A percentile compares a stretch with the other conserved stretches of the same genome.
Conservation (phyloP, 1,139 yeast species). For the Kodamaea derodonti region DNA sequence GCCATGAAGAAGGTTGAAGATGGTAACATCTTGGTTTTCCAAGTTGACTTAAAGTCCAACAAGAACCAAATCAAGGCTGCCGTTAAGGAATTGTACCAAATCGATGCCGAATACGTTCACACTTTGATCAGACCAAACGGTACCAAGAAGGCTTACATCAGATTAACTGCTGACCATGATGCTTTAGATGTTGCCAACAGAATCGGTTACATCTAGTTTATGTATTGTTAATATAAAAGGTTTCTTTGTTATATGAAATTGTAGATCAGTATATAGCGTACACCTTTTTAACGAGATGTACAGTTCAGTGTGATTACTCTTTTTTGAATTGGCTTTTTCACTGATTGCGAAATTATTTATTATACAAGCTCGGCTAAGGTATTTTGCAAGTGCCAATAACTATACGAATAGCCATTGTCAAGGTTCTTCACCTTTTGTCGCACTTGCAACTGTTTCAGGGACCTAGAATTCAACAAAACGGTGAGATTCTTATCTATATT, state of each 20-base stretch:
- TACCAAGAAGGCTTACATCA: constrained; percentile 99
- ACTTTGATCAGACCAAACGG: constrained; percentile 98
- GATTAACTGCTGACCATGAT: constrained; percentile 98
- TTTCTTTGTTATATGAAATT: not conserved
- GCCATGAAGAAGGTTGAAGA: constrained; percentile 99
- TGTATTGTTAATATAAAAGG: constrained; percentile 11
- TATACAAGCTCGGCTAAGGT: not conserved
- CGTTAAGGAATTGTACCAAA: constrained; percentile 96
- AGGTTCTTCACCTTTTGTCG: constrained; percentile 3
- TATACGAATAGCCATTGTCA: constrained; percentile 4
- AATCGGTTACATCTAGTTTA: constrained; percentile 85
- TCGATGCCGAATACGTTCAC: constrained; percentile 91
- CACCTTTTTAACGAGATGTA: no score
- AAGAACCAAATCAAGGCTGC: constrained; percentile 98
- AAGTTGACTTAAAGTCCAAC: constrained; percentile 95
- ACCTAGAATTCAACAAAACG: not conserved
- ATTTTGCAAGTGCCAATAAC: constrained; percentile 5
- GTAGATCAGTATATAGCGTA: no score
- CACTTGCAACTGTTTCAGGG: constrained; percentile 1
- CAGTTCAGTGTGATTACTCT: no score
- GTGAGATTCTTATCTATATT: constrained; percentile 1
- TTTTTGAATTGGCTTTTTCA: no score
- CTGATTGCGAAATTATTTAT: no score
- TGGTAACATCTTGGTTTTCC: constrained; percentile 98
- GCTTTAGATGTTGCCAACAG: constrained; percentile 99